phyloP scores from a whole-genome alignment of 768 basidiomycete genomes.

The Kwoniella sp. region DNA sequence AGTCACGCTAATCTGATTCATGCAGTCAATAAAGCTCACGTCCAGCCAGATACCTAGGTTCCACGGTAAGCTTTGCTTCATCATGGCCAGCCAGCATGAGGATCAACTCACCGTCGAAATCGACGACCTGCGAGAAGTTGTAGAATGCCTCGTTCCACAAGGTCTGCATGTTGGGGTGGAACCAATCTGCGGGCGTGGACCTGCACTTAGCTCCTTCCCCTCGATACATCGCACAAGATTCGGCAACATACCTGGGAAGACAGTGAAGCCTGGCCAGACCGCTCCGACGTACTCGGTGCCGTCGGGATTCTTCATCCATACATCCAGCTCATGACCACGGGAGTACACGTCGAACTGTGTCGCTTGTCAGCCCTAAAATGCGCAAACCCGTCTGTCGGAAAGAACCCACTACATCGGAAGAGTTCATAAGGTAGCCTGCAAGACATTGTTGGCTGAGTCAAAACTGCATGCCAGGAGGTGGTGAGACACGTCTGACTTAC shows the following conservation, averaged over 20 bases:
- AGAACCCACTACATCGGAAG: conserved; percentile 26
- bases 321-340: conserved; percentile 58
- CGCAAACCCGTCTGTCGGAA: neutral
- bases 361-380: neutral
- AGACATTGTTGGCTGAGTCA: no score
- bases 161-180: conserved; percentile 52
- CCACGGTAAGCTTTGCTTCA: neutral
- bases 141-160: conserved; percentile 63
- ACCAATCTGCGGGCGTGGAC: conserved; percentile 53
- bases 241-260: conserved; percentile 70
- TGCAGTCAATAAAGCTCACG: conserved; percentile 5
- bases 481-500: conserved; percentile 5
- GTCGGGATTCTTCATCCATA: conserved; percentile 72
- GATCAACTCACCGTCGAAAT: conserved; percentile 54
- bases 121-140: conserved; percentile 51
- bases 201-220: no score
- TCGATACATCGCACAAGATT: neutral
- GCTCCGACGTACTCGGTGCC: conserved; percentile 67
- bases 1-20: neutral
- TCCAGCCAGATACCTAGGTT: conserved; percentile 58
- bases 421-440: conserved; percentile 21
- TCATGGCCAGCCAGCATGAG: neutral
- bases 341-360: conserved; percentile 59
- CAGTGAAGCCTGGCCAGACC: conserved; percentile 49
- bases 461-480: no score